Evolutionary conservation across 768 basidiomycete genomes (phyloP).

Genomic region (Saitozyma sp.): DNA sequence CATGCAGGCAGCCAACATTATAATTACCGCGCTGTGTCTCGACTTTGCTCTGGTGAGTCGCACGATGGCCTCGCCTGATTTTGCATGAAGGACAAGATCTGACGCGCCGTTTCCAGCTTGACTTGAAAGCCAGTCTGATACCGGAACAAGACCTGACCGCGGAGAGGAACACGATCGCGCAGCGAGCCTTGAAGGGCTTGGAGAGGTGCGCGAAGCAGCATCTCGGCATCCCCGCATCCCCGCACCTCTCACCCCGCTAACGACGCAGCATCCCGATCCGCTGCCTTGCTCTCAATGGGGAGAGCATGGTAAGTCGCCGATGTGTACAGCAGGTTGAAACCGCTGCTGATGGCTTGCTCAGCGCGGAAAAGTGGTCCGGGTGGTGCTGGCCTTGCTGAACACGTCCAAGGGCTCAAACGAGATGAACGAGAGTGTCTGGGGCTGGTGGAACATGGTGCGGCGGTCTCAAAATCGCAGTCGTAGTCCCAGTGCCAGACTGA

Average conservation of each 20-base stretch:
- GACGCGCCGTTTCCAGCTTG: slow-evolving; percentile 23
- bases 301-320: slow-evolving; percentile 30
- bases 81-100: not conserved
- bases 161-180: slow-evolving; percentile 27
- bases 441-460: slow-evolving; percentile 45
- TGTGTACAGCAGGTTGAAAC: no score
- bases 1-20: slow-evolving; percentile 36
- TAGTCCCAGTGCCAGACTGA: not conserved
- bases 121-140: slow-evolving; percentile 24
- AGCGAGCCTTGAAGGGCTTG: slow-evolving; percentile 13
- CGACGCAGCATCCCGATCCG: slow-evolving; percentile 36
- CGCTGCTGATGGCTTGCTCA: not conserved
- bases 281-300: slow-evolving; percentile 38
- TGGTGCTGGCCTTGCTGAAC: slow-evolving; percentile 33
- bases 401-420: slow-evolving; percentile 2
- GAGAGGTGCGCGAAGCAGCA: no score
- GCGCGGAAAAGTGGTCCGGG: slow-evolving; percentile 38
- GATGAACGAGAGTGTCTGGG: slow-evolving; percentile 17
- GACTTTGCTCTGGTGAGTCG: slow-evolving; percentile 37
- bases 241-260: slow-evolving; percentile 1
- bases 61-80: not conserved
- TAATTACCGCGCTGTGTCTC: slow-evolving; percentile 33
- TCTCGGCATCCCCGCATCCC: no score
- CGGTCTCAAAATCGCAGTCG: not conserved
- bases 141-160: slow-evolving; percentile 24